Evolutionary conservation across 208 protist species (phyloP), one percentile per base, ranked within the genome.

Genomic region (Trypanosoma mega): DNA sequence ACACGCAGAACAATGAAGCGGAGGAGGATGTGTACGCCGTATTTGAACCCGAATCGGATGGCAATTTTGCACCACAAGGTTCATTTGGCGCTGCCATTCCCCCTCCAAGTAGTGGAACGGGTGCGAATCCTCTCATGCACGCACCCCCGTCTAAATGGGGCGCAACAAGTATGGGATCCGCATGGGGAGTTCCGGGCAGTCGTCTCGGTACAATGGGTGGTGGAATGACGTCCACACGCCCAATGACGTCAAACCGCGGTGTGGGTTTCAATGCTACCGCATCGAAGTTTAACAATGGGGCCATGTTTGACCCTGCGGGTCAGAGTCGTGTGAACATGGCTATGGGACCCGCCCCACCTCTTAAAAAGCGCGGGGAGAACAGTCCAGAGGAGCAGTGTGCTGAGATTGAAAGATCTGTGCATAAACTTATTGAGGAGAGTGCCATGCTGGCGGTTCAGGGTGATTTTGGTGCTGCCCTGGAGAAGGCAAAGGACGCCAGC

Each of bases 401-500:
- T 27, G 88, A 98, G 74, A 91, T 97, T 78, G 96, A 98, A 72
- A 85, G 83, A 50, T 67, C 93, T 52, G 95, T 98, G 48, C 94
- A 99, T 72, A 72, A 49, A 49, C 76, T 98, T 29, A 87, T 99
- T 46, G 96, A 98, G 77, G 94, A 98, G 54, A 95, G 85, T 72
- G 93, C 96, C 20, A 84, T 96, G 76, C 68, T 91, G 46, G 87
- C 81, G 9, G 64, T 85, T 50, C 85, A 93, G 64, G 89, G 90
- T 73, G 84, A 96, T 72, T 96, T 82, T 61, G 73, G 77, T 43
- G 75, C 69, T 9, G 94, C 96, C 16, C 76, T 98, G n/a, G 94
- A 98, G 44, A 97, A 96, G 75, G 96, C 96, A 39, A 98, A 98
- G 62, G 92, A 97, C 48, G 93, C 95, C 2, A 89, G 78, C 34